Conservation (phyloP, 345 rosid genomes). For the Draba incana region DNA sequence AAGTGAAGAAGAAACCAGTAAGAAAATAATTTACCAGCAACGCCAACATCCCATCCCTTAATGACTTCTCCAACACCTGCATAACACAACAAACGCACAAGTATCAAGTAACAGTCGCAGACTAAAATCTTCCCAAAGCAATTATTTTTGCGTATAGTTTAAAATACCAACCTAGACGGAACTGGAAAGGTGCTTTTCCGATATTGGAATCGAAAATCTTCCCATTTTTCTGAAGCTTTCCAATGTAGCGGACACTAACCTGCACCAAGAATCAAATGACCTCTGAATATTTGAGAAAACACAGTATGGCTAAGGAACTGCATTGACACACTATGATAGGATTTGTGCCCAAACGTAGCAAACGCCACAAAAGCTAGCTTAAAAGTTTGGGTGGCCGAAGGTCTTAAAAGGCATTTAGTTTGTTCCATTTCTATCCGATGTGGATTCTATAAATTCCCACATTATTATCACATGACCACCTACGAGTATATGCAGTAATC, state of each 20-base stretch:
- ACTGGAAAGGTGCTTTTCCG: slow-evolving; percentile 75
- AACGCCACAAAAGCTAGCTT: no score
- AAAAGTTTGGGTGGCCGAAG: neutral
- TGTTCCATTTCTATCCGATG: neutral
- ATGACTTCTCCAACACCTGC: slow-evolving; percentile 90
- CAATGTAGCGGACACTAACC: slow-evolving; percentile 80
- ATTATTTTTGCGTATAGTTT: neutral
- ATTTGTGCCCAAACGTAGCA: neutral
- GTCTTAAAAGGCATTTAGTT: neutral
- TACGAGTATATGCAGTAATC: neutral
- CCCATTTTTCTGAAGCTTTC: slow-evolving; percentile 91
- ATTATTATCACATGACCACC: slow-evolving; percentile 18
- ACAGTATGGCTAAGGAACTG: neutral
- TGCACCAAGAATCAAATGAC: slow-evolving; percentile 44
- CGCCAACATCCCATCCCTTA: slow-evolving; percentile 99
- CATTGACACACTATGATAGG: neutral
- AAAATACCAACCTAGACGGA: slow-evolving; percentile 65
- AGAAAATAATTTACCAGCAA: slow-evolving; percentile 58
- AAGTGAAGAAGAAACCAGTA: slow-evolving; percentile 9
- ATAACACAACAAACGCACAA: slow-evolving; percentile 23
- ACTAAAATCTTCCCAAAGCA: neutral
- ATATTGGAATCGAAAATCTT: slow-evolving; percentile 84
- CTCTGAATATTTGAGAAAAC: neutral
- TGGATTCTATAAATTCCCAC: neutral
- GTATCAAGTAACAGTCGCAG: slow-evolving; percentile 5